Evolutionary conservation across 495 filamentous ascomycete species (phyloP).

Genomic region (Podospora fimiseda): DNA sequence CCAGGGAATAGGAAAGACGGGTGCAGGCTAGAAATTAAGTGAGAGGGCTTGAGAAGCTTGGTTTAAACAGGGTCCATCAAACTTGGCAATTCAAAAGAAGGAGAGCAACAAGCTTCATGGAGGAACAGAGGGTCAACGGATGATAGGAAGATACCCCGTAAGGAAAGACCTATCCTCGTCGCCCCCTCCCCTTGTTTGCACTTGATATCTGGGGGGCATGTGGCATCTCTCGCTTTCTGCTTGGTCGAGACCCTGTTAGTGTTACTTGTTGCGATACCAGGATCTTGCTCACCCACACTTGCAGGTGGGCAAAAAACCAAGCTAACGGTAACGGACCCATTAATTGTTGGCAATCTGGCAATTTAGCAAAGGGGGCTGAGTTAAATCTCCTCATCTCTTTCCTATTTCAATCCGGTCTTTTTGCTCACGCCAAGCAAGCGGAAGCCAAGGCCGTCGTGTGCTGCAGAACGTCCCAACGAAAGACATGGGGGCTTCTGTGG

Average conservation of each 20-base stretch:
- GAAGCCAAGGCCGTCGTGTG: background rate
- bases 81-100: too few species aligned
- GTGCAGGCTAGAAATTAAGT: background rate
- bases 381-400: background rate
- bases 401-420: background rate
- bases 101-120: too few species aligned
- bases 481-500: background rate
- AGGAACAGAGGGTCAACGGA: too few species aligned
- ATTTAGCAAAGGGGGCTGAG: background rate
- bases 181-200: too few species aligned
- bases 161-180: too few species aligned
- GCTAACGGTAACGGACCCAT: too few species aligned
- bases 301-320: background rate
- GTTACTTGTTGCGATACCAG: too few species aligned
- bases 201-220: background rate
- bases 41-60: too few species aligned
- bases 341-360: background rate
- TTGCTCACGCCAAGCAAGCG: background rate
- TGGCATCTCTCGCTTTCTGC: background rate
- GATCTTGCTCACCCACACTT: background rate
- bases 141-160: too few species aligned
- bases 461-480: background rate
- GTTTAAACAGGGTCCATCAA: too few species aligned
- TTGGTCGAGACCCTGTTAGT: background rate
- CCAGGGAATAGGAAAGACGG: background rate